Conservation (phyloP, 768 basidiomycete species). For the Cyclocybe cylindracea region DNA sequence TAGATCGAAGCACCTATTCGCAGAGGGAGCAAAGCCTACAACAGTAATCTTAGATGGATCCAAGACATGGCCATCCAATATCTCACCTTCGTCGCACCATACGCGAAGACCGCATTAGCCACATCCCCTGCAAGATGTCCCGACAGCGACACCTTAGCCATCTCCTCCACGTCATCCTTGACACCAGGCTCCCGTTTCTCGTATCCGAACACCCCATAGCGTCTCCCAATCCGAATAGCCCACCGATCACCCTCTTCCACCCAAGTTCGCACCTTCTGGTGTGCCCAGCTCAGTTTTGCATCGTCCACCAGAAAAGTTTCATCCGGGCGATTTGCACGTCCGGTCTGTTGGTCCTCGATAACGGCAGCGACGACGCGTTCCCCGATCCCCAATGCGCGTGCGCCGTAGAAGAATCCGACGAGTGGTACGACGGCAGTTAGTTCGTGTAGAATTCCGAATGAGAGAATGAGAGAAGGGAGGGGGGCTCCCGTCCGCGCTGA, state of each 20-base stretch:
- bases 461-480: conserved; percentile 71
- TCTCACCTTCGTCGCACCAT: conserved; percentile 74
- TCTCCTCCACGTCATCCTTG: conserved; percentile 23
- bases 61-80: not conserved
- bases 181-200: conserved; percentile 46
- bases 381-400: conserved; percentile 69
- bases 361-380: conserved; percentile 56
- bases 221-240: conserved; percentile 68
- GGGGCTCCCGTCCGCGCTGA: conserved; percentile 75
- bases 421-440: conserved; percentile 80
- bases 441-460: conserved; percentile 86
- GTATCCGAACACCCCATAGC: conserved; percentile 83
- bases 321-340: not conserved
- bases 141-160: conserved; percentile 22
- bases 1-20: conserved; percentile 75
- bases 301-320: not conserved
- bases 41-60: not conserved
- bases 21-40: conserved; percentile 71
- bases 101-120: conserved; percentile 82
- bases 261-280: conserved; percentile 53
- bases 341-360: conserved; percentile 14
- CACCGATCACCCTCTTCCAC: conserved; percentile 76
- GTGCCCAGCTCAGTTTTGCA: conserved; percentile 37
- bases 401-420: conserved; percentile 69
- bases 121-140: conserved; percentile 69